Evolutionary conservation across 148 eudicot species (phyloP).

Genomic region (Chenopodium berlandieri): DNA sequence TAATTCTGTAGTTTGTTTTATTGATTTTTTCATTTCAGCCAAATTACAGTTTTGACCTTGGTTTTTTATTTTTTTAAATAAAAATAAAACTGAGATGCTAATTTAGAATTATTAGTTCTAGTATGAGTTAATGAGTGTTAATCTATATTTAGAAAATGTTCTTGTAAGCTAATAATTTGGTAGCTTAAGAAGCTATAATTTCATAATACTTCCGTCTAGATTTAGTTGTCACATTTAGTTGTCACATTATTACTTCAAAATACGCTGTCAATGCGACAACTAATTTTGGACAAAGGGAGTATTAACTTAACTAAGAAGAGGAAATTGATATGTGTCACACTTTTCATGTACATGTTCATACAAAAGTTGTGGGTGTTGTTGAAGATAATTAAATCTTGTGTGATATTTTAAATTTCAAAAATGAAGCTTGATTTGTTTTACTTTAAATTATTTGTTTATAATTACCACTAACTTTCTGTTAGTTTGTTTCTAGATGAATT

Average conservation of each 20-base stretch:
- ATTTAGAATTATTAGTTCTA: background rate
- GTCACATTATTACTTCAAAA: background rate
- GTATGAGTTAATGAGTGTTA: background rate
- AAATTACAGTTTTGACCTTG: background rate
- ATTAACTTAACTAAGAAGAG: too few species aligned
- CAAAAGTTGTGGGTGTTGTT: slow-evolving; percentile 7
- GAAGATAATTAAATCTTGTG: background rate
- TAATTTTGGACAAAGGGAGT: too few species aligned
- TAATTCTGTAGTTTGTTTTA: background rate
- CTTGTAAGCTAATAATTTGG: background rate
- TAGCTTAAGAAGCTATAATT: background rate
- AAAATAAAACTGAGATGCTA: background rate
- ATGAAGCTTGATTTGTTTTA: background rate
- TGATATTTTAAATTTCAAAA: background rate
- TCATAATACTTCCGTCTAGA: background rate
- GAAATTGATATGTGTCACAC: background rate
- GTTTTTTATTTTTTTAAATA: too few species aligned
- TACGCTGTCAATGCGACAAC: background rate
- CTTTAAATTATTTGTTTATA: background rate
- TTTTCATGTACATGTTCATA: background rate
- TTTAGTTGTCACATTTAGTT: too few species aligned
- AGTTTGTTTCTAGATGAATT: background rate
- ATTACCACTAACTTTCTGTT: background rate
- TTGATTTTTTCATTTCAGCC: background rate
- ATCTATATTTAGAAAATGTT: background rate